A percentile compares a stretch with the other conserved stretches of the same genome.
Evolutionary conservation across 768 basidiomycete genomes (phyloP).

Genomic region (Suillus subluteus): DNA sequence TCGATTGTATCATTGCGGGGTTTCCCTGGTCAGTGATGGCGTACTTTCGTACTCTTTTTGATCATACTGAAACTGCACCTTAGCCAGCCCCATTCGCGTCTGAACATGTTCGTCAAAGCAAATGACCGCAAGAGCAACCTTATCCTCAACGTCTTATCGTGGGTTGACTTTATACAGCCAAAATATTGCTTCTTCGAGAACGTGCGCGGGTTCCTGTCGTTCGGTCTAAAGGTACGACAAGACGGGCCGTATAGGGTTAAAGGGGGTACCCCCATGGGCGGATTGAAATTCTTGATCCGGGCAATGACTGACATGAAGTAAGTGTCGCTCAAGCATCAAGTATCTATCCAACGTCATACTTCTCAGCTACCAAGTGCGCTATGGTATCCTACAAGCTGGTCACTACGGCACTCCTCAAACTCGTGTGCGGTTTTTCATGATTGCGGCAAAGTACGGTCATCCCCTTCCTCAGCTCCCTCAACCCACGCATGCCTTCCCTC

Average conservation of each 20-base stretch:
- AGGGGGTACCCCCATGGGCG: conserved; percentile 75
- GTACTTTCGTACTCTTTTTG: conserved; percentile 6
- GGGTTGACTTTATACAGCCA: conserved; percentile 45
- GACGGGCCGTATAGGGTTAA: conserved; percentile 46
- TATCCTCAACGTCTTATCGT: conserved; percentile 59
- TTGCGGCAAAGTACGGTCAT: conserved; percentile 42
- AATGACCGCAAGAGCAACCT: conserved; percentile 71
- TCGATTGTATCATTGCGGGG: conserved; percentile 68
- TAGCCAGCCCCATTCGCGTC: conserved; percentile 73
- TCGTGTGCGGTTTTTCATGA: conserved; percentile 52
- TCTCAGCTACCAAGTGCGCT: conserved; percentile 47
- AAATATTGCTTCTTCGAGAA: conserved; percentile 53
- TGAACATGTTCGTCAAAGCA: conserved; percentile 74
- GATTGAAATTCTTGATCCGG: conserved; percentile 66
- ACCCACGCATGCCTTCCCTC: conserved; percentile 48
- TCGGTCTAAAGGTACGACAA: conserved; percentile 42
- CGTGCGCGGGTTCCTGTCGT: conserved; percentile 48
- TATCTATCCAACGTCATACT: neutral
- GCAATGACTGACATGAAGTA: conserved; percentile 71
- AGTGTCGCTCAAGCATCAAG: conserved; percentile 12
- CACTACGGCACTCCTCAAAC: conserved; percentile 52
- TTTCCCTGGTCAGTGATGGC: conserved; percentile 66
- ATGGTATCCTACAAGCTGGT: conserved; percentile 47
- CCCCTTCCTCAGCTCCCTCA: conserved; percentile 44
- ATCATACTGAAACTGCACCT: conserved; percentile 8